Conservation (phyloP, 78 protist species). For the Dictyostelium intermedium region DNA sequence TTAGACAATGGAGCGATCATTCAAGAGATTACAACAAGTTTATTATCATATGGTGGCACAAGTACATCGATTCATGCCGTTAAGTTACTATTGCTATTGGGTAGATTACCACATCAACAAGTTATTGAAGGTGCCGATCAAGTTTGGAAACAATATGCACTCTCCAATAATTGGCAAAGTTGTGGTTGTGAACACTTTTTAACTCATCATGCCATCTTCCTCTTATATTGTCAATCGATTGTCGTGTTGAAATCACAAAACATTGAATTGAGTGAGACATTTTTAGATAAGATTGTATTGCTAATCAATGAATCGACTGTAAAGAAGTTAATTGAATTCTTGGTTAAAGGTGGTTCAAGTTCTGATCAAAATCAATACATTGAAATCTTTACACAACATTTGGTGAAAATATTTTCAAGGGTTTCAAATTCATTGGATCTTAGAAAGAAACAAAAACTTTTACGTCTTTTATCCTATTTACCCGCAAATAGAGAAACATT, state of each 20-base stretch:
- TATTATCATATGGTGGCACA: constrained; percentile 29
- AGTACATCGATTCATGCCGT: constrained; percentile 25
- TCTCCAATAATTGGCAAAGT: not conserved
- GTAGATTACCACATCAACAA: not conserved
- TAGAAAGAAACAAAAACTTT: constrained; percentile 39
- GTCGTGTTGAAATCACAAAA: not conserved
- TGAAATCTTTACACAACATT: not conserved
- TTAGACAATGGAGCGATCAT: not conserved
- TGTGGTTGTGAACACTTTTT: constrained; percentile 64
- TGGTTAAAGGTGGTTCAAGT: not conserved
- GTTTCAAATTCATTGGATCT: constrained; percentile 24
- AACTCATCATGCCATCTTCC: constrained; percentile 56
- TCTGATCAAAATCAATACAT: not conserved
- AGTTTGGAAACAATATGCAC: constrained; percentile 12
- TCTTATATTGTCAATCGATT: constrained; percentile 41
- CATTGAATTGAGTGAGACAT: not conserved
- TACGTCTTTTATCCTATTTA: constrained; percentile 52
- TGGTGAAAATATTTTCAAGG: constrained; percentile 19
- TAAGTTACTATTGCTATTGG: constrained; percentile 22
- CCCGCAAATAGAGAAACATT: constrained; percentile 35
- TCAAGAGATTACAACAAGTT: not conserved
- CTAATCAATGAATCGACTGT: constrained; percentile 53
- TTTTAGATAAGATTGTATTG: constrained; percentile 54
- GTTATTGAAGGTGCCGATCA: not conserved
- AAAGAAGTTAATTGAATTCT: constrained; percentile 2